Base-by-base conservation (phyloP, 495 filamentous ascomycete genomes). In the Aspergillus cavernicola region DNA sequence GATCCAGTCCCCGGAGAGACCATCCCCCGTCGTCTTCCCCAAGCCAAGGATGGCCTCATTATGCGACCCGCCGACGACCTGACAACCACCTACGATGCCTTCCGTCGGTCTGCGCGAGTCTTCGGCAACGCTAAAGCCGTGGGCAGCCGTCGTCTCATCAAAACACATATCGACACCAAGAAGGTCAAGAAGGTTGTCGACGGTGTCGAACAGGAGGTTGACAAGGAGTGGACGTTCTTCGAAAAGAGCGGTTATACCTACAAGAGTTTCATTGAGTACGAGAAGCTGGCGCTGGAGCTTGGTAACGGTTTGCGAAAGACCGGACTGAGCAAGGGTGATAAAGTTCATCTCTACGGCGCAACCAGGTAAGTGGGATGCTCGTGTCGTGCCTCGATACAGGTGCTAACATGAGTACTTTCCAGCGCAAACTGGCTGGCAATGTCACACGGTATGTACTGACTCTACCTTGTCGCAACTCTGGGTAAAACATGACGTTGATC, bases 121-220 rank as follows among this genome's bases (percentile, higher is more conserved):
- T 96, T 83, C 71, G 93, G 93, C 61, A 95, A 96, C 66, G 82
- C 86, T 52, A 93, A 92, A 73, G 86, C 86, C 52, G 74, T 97
- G 58, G 93, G 87, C 54, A 85, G 79, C 45, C 85, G 93, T 52
- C 83, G 83, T 65, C 76, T 97, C 49, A 74, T 98, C 68, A 84
- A 88, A 65, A 88, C 84, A 6, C 93, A 98, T 67, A 77, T 85
- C 49, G 93, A 98, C 75, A 88, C 84, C 58, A 97, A 96, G 80
- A 96, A 93, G 81, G 74, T 98, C 63, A 97, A 95, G 85, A 98
- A 95, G 80, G 78, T 92, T 53, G 79, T 97, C 15, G 90, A 98
- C 68, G 93, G 93, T 36, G 81, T 87, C 60, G 89, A 96, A 72
- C 69, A 80, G 61, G 86, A 96, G 75, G 85, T 96, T 19, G 88